Conservation (phyloP, 2,329 filamentous ascomycete genomes). For the Colletotrichum sp. region DNA sequence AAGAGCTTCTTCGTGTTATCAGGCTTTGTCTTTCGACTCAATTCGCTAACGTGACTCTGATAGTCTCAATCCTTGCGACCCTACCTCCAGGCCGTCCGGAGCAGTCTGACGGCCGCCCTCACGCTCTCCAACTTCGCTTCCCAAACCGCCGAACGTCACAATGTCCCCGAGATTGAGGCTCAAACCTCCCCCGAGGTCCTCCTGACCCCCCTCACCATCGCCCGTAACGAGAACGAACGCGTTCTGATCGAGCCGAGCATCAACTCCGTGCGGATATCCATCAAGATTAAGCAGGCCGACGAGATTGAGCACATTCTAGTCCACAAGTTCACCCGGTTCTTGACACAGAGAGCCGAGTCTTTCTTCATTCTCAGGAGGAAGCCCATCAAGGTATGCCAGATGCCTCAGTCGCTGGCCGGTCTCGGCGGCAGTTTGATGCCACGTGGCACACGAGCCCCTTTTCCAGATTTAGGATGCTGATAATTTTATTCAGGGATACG, state of each 20-base stretch:
- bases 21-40: neutral
- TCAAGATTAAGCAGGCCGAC: conserved; percentile 99
- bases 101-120: conserved; percentile 90
- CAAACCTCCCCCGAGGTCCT: conserved; percentile 92
- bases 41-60: conserved; percentile 25
- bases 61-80: conserved; percentile 96
- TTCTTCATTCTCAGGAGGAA: conserved; percentile 98
- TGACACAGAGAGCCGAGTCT: conserved; percentile 93
- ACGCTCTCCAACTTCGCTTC: conserved; percentile 97
- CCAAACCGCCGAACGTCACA: conserved; percentile 94
- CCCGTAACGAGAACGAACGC: conserved; percentile 95
- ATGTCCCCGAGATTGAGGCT: conserved; percentile 97
- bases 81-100: conserved; percentile 95
- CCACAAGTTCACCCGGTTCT: conserved; percentile 96
- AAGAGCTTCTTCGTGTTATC: neutral
- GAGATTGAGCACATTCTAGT: conserved; percentile 98
- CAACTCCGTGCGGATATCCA: conserved; percentile 96
- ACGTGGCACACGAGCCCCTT: neutral
- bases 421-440: neutral
- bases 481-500: conserved; percentile 73
- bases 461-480: conserved; percentile 22
- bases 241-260: conserved; percentile 96
- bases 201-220: conserved; percentile 86
- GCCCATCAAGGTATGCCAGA: conserved; percentile 77
- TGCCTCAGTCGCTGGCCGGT: neutral